Percentiles rank a stretch among this genome's conserved stretches.
phyloP scores from a whole-genome alignment of 108 stramenopile genomes.

The Hondaea fermentalgiana region DNA sequence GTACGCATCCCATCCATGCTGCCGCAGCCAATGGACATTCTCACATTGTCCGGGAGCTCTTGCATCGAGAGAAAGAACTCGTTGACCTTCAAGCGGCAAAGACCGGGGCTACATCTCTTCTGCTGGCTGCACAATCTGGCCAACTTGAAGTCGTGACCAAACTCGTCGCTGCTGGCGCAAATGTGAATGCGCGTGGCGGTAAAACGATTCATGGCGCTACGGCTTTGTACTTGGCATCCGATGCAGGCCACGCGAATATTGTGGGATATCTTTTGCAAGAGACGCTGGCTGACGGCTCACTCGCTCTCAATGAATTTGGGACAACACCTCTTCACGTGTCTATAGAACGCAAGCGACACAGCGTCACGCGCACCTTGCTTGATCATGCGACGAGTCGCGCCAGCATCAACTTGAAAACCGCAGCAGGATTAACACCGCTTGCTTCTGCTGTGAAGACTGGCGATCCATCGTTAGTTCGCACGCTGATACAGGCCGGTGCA shows the following conservation, averaged over 20 bases:
- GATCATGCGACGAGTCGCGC: too few species aligned
- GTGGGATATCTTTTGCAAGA: not conserved
- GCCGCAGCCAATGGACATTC: not conserved
- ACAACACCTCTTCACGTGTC: not conserved
- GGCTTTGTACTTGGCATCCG: not conserved
- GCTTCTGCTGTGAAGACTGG: too few species aligned
- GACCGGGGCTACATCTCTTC: not conserved
- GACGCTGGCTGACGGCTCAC: not conserved
- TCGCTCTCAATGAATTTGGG: not conserved
- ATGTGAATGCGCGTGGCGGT: not conserved
- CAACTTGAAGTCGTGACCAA: not conserved
- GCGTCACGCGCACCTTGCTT: not conserved
- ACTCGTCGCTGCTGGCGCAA: not conserved
- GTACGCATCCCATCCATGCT: not conserved
- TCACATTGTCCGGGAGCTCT: not conserved
- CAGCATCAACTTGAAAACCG: too few species aligned
- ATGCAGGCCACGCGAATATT: not conserved
- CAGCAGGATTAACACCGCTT: too few species aligned
- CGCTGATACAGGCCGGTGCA: too few species aligned
- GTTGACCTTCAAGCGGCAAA: not conserved
- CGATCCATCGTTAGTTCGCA: too few species aligned
- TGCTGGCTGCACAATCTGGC: not conserved
- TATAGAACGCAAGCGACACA: not conserved
- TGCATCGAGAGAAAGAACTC: not conserved
- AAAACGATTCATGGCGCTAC: not conserved